Evolutionary conservation across 1,284 basidiomycete species (phyloP).

Genomic region (Coniophora puteana): DNA sequence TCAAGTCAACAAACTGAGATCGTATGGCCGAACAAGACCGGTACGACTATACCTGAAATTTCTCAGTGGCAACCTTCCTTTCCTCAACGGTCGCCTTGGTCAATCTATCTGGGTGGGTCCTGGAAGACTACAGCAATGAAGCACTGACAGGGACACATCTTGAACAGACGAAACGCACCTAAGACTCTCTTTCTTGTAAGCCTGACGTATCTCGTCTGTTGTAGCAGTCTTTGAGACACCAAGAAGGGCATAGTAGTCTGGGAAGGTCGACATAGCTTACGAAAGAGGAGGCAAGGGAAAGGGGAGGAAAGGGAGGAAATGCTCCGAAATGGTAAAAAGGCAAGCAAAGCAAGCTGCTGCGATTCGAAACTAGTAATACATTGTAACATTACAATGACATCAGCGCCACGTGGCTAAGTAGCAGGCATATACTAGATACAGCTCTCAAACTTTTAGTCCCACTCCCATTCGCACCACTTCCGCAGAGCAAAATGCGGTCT

Average conservation of each 20-base stretch:
- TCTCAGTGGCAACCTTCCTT: slow-evolving; percentile 73
- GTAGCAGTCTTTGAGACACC: slow-evolving; percentile 56
- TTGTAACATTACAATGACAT: background rate
- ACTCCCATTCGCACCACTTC: no score
- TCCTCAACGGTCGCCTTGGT: slow-evolving; percentile 72
- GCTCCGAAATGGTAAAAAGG: slow-evolving; percentile 10
- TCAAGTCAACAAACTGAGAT: background rate
- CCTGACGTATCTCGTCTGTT: slow-evolving; percentile 72
- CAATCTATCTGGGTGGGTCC: slow-evolving; percentile 88
- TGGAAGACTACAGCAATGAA: slow-evolving; percentile 26
- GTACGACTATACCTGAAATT: slow-evolving; percentile 60
- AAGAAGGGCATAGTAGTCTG: slow-evolving; percentile 74
- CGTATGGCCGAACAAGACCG: background rate
- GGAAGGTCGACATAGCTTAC: slow-evolving; percentile 64
- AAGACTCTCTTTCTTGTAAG: slow-evolving; percentile 81
- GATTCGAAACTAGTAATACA: no score
- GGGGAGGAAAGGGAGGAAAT: slow-evolving; percentile 7
- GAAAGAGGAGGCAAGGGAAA: slow-evolving; percentile 14
- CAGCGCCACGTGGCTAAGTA: no score
- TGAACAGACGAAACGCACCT: slow-evolving; percentile 32
- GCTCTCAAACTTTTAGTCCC: no score
- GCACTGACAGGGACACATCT: slow-evolving; percentile 7
- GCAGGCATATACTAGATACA: no score
- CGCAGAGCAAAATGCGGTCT: no score
- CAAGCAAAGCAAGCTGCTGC: slow-evolving; percentile 18